Evolutionary conservation across 2,329 filamentous ascomycete species (phyloP), one percentile per base, ranked within the genome.

Genomic region (Rhynchosporium secalis): DNA sequence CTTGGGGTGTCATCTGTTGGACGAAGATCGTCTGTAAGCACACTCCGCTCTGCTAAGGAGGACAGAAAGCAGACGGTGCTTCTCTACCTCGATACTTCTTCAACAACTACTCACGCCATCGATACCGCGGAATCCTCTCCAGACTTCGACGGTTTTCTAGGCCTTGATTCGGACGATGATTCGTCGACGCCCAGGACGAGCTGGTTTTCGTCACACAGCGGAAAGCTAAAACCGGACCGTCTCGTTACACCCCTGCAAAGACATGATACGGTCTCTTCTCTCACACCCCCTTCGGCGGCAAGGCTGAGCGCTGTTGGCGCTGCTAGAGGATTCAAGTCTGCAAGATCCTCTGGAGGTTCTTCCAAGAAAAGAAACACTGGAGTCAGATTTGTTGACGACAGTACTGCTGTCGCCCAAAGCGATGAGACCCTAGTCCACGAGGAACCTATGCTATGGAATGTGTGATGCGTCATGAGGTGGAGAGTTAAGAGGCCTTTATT

Each of bases 111-210:
- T 10, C 56, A 67, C 9, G n/a, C 33, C 2, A 65, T 69, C n/a
- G 67, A 70, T 13, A 65, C 61, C 6, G 60, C 70, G 3, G 71
- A 72, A 52, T 69, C 71, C n/a, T 72, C 70, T 48, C 71, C 72
- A 1, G 71, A 73, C 48, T 48, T 72, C 13, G 68, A 66, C 46
- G 71, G 72, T 49, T 72, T 72, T 49, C 52, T 72, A 8, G 70
- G 56, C 26, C 69, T 66, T 48, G 71, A 63, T 0, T 72, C 68
- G 1, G 71, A 73, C 45, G 70, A 70, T 15, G 71, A 72, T n/a
- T 65, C 64, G 4, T 65, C 64, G 4, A 73, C 69, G 0, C 72
- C 71, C 3, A 64, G 68, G 47, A 63, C 60, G 9, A 66, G 63
- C 52, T 66, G 66, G 59, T 64, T 56, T 6, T 49, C 63, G 31